A percentile compares a stretch with the other conserved stretches of the same genome.
Evolutionary conservation across 2,329 filamentous ascomycete species (phyloP).

Genomic region (Aspergillus alliaceus): DNA sequence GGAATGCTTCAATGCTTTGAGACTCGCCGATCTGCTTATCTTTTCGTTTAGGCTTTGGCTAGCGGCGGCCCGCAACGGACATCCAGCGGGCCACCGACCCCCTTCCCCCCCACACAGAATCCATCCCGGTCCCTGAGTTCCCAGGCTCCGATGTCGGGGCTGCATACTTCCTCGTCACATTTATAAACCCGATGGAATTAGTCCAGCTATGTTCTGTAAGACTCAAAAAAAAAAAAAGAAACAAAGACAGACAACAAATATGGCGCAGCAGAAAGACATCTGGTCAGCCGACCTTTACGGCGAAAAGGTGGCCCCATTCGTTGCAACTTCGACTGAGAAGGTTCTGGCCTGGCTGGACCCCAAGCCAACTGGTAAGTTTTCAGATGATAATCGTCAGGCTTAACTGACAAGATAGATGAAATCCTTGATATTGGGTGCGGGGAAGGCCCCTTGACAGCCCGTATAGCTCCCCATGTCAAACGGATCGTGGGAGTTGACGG

Average conservation of each 20-base stretch:
- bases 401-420: constrained; percentile 40
- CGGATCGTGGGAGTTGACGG: constrained; percentile 61
- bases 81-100: too few species aligned
- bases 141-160: neutral
- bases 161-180: neutral
- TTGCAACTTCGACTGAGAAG: neutral
- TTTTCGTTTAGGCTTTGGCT: neutral
- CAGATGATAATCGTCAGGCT: neutral
- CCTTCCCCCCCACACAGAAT: neutral
- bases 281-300: neutral
- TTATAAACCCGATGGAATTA: neutral
- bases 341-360: constrained; percentile 46
- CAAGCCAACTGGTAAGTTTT: constrained; percentile 42
- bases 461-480: constrained; percentile 51
- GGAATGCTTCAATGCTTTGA: neutral
- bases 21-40: neutral
- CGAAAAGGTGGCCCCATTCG: neutral
- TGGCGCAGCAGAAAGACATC: neutral
- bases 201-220: neutral
- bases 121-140: neutral
- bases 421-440: constrained; percentile 66
- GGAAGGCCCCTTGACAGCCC: constrained; percentile 60
- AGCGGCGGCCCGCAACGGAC: neutral
- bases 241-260: neutral
- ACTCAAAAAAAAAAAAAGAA: neutral